These are phyloP conservation scores for Neospora caninum DNA, from an alignment of 169 alveolate species.

Conservation along the genomic window DNA sequence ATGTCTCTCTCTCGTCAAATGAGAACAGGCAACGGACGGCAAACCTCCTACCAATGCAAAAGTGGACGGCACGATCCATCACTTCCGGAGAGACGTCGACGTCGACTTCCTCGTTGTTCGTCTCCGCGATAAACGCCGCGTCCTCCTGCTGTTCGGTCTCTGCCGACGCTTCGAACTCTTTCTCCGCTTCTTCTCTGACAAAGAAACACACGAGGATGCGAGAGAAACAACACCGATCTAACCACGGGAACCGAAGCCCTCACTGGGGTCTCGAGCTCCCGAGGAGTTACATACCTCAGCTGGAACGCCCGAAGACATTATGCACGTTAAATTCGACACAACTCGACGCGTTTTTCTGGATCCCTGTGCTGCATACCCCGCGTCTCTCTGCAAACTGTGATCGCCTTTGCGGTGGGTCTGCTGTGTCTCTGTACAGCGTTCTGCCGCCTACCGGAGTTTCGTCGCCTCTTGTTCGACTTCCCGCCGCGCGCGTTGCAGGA, in stretches of 20 bases:
- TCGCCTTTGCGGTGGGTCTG: too few relatives aligned
- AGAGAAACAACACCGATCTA: neutral
- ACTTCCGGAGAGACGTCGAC: neutral
- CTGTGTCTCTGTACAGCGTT: too few relatives aligned
- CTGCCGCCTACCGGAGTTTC: neutral
- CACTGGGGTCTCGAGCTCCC: too few relatives aligned
- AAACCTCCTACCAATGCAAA: neutral
- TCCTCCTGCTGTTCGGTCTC: neutral
- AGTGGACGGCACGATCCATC: neutral
- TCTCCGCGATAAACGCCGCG: neutral
- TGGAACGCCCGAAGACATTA: too few relatives aligned
- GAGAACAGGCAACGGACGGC: neutral
- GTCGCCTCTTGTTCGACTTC: constrained; percentile 29
- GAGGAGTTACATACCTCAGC: too few relatives aligned
- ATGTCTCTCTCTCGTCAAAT: neutral
- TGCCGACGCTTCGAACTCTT: neutral
- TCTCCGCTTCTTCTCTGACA: neutral
- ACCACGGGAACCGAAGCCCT: too few relatives aligned
- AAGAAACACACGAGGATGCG: neutral
- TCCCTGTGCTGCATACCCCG: too few relatives aligned
- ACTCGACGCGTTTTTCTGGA: too few relatives aligned
- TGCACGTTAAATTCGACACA: too few relatives aligned
- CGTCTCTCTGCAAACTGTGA: too few relatives aligned
- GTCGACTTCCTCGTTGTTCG: neutral
- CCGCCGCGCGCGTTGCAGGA: neutral